Conservation (phyloP, 2,329 filamentous ascomycete species). For the Ilyonectria destructans region DNA sequence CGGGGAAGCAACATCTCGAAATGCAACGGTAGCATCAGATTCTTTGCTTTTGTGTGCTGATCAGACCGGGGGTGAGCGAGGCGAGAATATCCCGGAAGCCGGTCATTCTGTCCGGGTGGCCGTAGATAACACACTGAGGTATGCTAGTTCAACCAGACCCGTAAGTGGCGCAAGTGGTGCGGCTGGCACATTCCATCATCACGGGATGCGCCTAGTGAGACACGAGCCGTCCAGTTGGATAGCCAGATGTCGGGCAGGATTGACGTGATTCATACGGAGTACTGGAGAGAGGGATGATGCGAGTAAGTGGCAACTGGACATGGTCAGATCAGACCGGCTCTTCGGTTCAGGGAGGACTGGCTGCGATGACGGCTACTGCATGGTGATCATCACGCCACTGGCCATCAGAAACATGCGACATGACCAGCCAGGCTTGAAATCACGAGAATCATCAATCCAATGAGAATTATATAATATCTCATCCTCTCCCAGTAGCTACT, state of each 20-base stretch:
- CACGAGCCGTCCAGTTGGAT: background rate
- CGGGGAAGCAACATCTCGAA: slow-evolving; percentile 38
- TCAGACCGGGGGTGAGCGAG: slow-evolving; percentile 31
- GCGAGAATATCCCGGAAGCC: slow-evolving; percentile 44
- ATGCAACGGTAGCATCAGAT: slow-evolving; percentile 29
- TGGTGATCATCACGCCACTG: slow-evolving; percentile 45
- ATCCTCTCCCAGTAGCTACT: background rate
- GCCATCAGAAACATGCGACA: slow-evolving; percentile 42
- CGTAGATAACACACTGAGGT: background rate
- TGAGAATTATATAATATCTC: slow-evolving; percentile 37
- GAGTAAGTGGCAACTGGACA: background rate
- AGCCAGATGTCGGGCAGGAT: slow-evolving; percentile 24
- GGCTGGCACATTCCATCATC: slow-evolving; percentile 3
- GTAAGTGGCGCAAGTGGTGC: slow-evolving; percentile 4
- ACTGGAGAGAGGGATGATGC: slow-evolving; percentile 22
- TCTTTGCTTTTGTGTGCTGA: slow-evolving; percentile 22
- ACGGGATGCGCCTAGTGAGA: slow-evolving; percentile 15
- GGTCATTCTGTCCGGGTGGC: background rate
- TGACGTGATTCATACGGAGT: slow-evolving; percentile 15
- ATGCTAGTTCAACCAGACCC: background rate
- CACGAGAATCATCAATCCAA: slow-evolving; percentile 9
- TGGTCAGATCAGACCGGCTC: slow-evolving; percentile 23
- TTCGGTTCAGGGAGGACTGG: background rate
- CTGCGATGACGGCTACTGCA: background rate
- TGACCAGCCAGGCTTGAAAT: slow-evolving; percentile 11